phyloP scores from a whole-genome alignment of 2,329 filamentous ascomycete genomes.

The Colletotrichum plurivorum region DNA sequence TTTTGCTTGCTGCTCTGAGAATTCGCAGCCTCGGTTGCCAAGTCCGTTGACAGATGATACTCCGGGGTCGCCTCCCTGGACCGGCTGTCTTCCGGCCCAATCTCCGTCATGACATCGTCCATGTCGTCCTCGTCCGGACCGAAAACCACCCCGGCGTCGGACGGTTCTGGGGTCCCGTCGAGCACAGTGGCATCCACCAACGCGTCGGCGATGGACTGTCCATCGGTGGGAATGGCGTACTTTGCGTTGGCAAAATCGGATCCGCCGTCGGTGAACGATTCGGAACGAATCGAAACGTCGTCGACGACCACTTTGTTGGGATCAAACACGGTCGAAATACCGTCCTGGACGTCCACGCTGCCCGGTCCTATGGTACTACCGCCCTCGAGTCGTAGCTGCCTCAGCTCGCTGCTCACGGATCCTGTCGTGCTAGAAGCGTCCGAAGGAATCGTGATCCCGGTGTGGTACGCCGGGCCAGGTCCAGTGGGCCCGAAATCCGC shows the following conservation, averaged over 20 bases:
- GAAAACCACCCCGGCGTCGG: slow-evolving; percentile 13
- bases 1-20: background rate
- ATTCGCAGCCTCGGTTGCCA: background rate
- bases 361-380: slow-evolving; percentile 51
- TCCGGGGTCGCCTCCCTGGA: slow-evolving; percentile 24
- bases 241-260: slow-evolving; percentile 53
- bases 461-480: slow-evolving; percentile 63
- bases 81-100: slow-evolving; percentile 30
- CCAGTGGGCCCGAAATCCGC: slow-evolving; percentile 61
- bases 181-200: slow-evolving; percentile 21
- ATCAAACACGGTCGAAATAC: slow-evolving; percentile 54
- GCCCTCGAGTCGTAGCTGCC: slow-evolving; percentile 50
- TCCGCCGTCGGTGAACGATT: slow-evolving; percentile 51
- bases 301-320: slow-evolving; percentile 51
- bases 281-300: slow-evolving; percentile 51
- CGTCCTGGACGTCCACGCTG: slow-evolving; percentile 56
- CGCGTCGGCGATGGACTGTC: slow-evolving; percentile 45
- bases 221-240: slow-evolving; percentile 50
- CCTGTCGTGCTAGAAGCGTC: slow-evolving; percentile 50
- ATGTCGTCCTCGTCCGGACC: slow-evolving; percentile 11
- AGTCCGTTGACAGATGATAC: background rate
- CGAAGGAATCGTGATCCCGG: slow-evolving; percentile 56
- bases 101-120: slow-evolving; percentile 33
- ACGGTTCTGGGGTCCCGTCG: slow-evolving; percentile 25
- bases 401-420: slow-evolving; percentile 54